Conservation (phyloP, 306 rosid species). For the Arachis stenosperma region DNA sequence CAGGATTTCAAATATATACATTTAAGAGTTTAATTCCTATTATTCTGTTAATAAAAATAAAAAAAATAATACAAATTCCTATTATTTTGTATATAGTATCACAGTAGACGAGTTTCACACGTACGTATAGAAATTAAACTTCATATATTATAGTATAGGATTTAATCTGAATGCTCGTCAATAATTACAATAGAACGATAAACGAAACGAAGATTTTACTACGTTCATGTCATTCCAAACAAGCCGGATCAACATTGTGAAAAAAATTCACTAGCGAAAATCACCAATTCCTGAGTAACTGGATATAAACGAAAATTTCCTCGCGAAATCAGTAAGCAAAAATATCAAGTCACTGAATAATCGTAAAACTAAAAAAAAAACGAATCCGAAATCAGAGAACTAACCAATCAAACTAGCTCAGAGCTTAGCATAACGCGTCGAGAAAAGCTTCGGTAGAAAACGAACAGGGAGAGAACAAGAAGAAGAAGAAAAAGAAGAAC, state of each 20-base stretch:
- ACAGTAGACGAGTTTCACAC: too few species aligned
- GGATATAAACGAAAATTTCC: neutral
- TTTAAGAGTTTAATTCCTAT: too few species aligned
- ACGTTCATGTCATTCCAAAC: conserved; percentile 1
- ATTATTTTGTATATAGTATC: too few species aligned
- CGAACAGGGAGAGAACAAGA: neutral
- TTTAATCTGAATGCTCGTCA: neutral
- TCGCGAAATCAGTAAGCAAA: conserved; percentile 1
- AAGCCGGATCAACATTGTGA: conserved; percentile 6
- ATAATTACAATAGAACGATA: neutral
- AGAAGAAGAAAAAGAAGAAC: conserved; percentile 27
- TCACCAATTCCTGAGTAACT: neutral
- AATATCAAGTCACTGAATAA: conserved; percentile 13
- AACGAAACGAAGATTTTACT: conserved; percentile 10
- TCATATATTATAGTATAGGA: too few species aligned
- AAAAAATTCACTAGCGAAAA: too few species aligned
- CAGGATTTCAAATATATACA: too few species aligned
- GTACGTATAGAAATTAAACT: too few species aligned
- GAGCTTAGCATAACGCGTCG: neutral
- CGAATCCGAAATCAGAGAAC: neutral
- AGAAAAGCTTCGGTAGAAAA: neutral
- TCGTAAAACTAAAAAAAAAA: neutral
- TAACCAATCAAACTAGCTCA: neutral
- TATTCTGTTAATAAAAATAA: too few species aligned
- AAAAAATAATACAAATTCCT: too few species aligned